Conservation (phyloP, 495 filamentous ascomycete species). For the Penicillium paxilli region DNA sequence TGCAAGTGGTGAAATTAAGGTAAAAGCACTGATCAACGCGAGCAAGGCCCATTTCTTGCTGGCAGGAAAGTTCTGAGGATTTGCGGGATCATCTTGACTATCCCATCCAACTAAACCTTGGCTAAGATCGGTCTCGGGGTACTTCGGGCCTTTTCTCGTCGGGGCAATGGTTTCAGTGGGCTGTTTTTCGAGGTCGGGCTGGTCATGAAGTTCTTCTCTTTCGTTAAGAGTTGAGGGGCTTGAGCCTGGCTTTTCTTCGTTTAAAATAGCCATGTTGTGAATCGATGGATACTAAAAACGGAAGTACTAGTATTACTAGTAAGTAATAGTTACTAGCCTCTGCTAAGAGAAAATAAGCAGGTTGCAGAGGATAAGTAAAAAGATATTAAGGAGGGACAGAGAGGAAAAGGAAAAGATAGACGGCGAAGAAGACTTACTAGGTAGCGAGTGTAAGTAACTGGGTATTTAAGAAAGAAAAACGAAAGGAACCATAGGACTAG, state of each 20-base stretch:
- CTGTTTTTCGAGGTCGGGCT: not conserved
- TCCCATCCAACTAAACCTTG: constrained; percentile 17
- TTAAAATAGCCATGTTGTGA: not conserved
- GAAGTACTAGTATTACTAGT: not conserved
- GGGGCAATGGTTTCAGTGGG: not conserved
- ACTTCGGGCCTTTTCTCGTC: not conserved
- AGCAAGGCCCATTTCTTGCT: constrained; percentile 41
- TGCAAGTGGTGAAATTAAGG: constrained; percentile 52
- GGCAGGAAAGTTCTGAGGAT: constrained; percentile 65
- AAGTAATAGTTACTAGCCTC: too few species aligned
- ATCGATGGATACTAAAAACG: not conserved
- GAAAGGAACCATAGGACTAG: too few species aligned
- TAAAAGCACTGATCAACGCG: constrained; percentile 38
- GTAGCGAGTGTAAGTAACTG: too few species aligned
- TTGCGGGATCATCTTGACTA: constrained; percentile 57
- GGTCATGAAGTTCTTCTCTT: not conserved
- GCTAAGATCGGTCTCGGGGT: constrained; percentile 9
- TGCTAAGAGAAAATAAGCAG: too few species aligned
- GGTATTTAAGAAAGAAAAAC: too few species aligned
- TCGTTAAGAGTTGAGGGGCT: not conserved
- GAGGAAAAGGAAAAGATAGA: too few species aligned
- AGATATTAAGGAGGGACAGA: too few species aligned
- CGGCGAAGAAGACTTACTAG: too few species aligned
- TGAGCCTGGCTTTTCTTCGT: not conserved
- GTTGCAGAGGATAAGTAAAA: too few species aligned